A percentile compares a stretch with the other conserved stretches of the same genome.
These are phyloP conservation scores for Grosmannia huntii DNA, from an alignment of 2,329 filamentous ascomycete genomes.

Conservation along the genomic window DNA sequence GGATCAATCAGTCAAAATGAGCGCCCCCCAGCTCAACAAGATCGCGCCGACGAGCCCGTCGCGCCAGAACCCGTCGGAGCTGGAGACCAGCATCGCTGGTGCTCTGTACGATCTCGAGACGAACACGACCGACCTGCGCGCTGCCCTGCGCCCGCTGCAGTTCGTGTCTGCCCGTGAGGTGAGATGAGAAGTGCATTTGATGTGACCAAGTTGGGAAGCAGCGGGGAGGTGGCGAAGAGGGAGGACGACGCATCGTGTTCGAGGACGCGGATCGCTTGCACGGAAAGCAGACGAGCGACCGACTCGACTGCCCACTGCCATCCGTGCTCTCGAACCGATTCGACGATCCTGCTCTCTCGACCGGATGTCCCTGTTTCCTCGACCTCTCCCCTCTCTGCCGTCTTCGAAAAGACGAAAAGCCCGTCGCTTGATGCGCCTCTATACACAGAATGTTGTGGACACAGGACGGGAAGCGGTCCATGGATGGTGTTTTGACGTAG, in stretches of 20 bases:
- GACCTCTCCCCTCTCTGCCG: neutral
- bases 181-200: constrained; percentile 39
- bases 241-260: neutral
- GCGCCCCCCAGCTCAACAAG: constrained; percentile 74
- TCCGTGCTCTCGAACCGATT: neutral
- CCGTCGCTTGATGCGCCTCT: neutral
- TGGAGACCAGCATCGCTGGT: constrained; percentile 92
- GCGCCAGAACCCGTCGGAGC: constrained; percentile 89
- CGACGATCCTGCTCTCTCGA: neutral
- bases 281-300: neutral
- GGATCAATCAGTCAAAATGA: constrained; percentile 30
- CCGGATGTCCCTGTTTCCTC: neutral
- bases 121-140: constrained; percentile 97
- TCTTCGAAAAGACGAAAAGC: neutral
- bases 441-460: constrained; percentile 28
- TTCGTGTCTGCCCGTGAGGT: constrained; percentile 99
- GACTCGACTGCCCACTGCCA: neutral
- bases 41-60: constrained; percentile 96
- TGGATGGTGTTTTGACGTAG: constrained; percentile 29
- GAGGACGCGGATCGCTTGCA: neutral
- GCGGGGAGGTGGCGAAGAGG: neutral
- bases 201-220: neutral
- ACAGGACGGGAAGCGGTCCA: constrained; percentile 68
- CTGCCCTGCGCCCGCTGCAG: constrained; percentile 91
- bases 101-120: constrained; percentile 98